Base-by-base conservation (phyloP, 257 asterid genomes). In the Coffea canephora region DNA sequence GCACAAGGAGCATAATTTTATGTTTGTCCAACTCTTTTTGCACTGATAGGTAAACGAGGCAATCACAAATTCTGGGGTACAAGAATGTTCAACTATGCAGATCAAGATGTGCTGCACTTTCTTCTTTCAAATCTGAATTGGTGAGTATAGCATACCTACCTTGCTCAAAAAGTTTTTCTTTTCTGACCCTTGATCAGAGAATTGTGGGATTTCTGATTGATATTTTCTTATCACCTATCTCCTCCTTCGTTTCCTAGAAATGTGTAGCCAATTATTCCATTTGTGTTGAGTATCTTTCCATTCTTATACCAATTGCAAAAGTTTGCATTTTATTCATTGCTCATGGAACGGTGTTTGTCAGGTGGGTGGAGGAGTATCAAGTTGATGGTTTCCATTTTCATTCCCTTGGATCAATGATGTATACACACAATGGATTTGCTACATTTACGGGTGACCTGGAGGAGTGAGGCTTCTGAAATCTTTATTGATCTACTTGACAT, bases 31-130 rank as follows among this genome's bases (percentile, higher is more conserved):
- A 75, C 15, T 76, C 69, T 71, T 68, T 15, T 71, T 83, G 49
- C 27, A 59, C 83, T 82, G 82, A 84, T 84, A 95, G 99, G 99
- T 88, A 95, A 93, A 89, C 90, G 99, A 79, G 99, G 98, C 71
- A 84, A 91, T 68, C 99, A 95, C 87, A 95, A 95, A 90, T 93
- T 91, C 85, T 95, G 99, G 99, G 99, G 99, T 81, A 95, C 99
- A 52, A 89, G 98, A 84, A 95, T 95, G 97, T 95, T 95, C 89
- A 93, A 91, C 81, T 93, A 89, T 83, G 99, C 86, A 83, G 99
- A 95, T 84, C 96, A 83, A 69, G 98, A 95, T 68, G 99, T 95
- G 78, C 88, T 93, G 85, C 99, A 95, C 87, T 95, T 95, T 86
- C 99, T 95, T 86, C 94, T 95, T 83, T 95, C 99, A 85, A 95